Evolutionary conservation across 768 basidiomycete species (phyloP).

Genomic region (Boletus pseudo-olivaceus): DNA sequence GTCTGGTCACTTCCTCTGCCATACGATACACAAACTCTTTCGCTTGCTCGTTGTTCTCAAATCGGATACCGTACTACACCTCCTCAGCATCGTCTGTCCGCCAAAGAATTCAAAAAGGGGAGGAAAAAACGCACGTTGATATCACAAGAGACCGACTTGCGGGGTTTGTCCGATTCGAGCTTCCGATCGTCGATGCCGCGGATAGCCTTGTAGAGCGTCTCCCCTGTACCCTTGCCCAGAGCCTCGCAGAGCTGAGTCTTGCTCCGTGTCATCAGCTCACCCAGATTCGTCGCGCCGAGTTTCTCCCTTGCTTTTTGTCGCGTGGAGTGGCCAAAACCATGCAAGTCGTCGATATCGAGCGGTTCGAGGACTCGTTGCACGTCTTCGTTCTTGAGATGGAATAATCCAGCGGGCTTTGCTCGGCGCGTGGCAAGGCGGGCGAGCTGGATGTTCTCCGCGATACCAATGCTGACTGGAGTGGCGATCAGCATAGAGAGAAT

Average conservation of each 20-base stretch:
- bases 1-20: slow-evolving; percentile 69
- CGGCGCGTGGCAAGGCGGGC: slow-evolving; percentile 86
- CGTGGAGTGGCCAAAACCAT: slow-evolving; percentile 79
- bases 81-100: not conserved
- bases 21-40: slow-evolving; percentile 75
- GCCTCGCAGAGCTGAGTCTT: slow-evolving; percentile 64
- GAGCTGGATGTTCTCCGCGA: slow-evolving; percentile 87
- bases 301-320: slow-evolving; percentile 79
- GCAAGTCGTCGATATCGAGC: slow-evolving; percentile 75
- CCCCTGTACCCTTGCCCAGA: slow-evolving; percentile 77
- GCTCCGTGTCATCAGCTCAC: slow-evolving; percentile 62
- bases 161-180: slow-evolving; percentile 77
- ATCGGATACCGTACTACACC: slow-evolving; percentile 89
- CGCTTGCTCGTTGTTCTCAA: slow-evolving; percentile 77
- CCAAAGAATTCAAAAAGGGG: not conserved
- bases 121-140: slow-evolving; percentile 68
- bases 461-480: slow-evolving; percentile 82
- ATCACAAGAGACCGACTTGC: slow-evolving; percentile 92
- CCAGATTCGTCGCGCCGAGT: slow-evolving; percentile 66
- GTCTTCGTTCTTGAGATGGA: slow-evolving; percentile 60
- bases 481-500: not conserved
- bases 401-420: slow-evolving; percentile 89
- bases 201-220: slow-evolving; percentile 79
- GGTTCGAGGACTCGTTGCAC: slow-evolving; percentile 56
- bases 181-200: slow-evolving; percentile 80